Conservation (phyloP, 495 filamentous ascomycete genomes). For the Xylaria intraflava region DNA sequence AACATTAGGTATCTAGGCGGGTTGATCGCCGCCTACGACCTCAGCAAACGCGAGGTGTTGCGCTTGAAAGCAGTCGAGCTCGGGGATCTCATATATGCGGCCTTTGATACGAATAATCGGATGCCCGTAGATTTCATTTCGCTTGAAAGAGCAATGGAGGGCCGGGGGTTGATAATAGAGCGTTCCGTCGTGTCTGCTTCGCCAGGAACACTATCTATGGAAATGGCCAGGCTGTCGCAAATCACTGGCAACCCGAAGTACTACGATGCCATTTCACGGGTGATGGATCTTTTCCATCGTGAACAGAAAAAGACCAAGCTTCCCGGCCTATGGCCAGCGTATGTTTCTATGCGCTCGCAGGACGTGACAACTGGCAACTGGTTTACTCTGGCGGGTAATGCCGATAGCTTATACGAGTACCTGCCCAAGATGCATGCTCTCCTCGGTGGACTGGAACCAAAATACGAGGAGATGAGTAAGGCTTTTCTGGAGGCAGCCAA, state of each 20-base stretch:
- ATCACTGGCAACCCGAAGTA: conserved; percentile 80
- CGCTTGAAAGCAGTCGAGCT: conserved; percentile 77
- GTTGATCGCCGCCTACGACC: conserved; percentile 69
- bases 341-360: conserved; percentile 52
- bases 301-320: conserved; percentile 61
- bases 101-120: conserved; percentile 81
- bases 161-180: conserved; percentile 28
- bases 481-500: conserved; percentile 59
- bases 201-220: conserved; percentile 59
- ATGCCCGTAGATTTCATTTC: conserved; percentile 65
- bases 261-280: conserved; percentile 79
- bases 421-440: conserved; percentile 66
- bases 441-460: conserved; percentile 65
- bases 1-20: conserved; percentile 80
- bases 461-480: conserved; percentile 73
- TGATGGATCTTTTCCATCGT: conserved; percentile 69
- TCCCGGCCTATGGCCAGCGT: conserved; percentile 78
- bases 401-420: conserved; percentile 88
- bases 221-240: conserved; percentile 82
- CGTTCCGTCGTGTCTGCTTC: conserved; percentile 28
- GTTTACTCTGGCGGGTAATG: conserved; percentile 68
- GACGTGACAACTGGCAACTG: conserved; percentile 30
- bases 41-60: conserved; percentile 63
- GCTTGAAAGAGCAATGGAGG: conserved; percentile 44
- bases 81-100: conserved; percentile 73